These are phyloP conservation scores for Proliferodiscus dingleyae DNA, from an alignment of 2,329 filamentous ascomycete species.

Conservation along the genomic window DNA sequence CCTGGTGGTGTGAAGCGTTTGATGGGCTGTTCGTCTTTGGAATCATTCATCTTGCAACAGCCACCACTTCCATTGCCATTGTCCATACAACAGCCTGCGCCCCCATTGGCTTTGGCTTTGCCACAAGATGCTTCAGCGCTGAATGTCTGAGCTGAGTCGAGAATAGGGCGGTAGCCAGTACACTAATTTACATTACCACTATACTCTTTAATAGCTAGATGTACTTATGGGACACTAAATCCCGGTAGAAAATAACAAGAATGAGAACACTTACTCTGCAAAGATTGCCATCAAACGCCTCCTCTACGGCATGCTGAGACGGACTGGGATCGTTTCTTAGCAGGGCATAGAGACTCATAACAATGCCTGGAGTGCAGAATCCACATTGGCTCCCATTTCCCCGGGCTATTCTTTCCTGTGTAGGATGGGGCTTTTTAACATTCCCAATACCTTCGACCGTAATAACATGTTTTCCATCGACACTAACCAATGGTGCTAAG, in stretches of 20 bases:
- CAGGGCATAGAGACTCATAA: constrained; percentile 94
- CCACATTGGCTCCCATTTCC: constrained; percentile 87
- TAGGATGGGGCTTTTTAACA: constrained; percentile 78
- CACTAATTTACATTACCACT: no score
- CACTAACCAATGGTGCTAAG: constrained; percentile 82
- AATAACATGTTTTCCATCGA: constrained; percentile 97
- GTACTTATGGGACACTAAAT: no score
- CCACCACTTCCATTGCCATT: constrained; percentile 44
- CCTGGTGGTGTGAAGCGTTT: constrained; percentile 77
- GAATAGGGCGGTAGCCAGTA: constrained; percentile 89
- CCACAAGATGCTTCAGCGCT: constrained; percentile 46
- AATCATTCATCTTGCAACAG: constrained; percentile 64
- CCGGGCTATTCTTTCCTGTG: constrained; percentile 86
- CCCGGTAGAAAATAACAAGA: no score
- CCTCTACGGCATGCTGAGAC: constrained; percentile 79
- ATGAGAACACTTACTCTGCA: no score
- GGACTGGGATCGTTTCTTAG: constrained; percentile 78
- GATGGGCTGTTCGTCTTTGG: constrained; percentile 47
- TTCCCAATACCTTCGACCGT: constrained; percentile 95
- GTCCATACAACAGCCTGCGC: constrained; percentile 68
- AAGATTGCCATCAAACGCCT: constrained; percentile 94
- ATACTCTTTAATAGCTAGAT: no score
- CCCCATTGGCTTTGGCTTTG: constrained; percentile 45
- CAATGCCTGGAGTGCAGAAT: constrained; percentile 96
- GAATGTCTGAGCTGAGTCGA: constrained; percentile 92